phyloP scores from a whole-genome alignment of 768 basidiomycete genomes.

The Pleurotus platypus region DNA sequence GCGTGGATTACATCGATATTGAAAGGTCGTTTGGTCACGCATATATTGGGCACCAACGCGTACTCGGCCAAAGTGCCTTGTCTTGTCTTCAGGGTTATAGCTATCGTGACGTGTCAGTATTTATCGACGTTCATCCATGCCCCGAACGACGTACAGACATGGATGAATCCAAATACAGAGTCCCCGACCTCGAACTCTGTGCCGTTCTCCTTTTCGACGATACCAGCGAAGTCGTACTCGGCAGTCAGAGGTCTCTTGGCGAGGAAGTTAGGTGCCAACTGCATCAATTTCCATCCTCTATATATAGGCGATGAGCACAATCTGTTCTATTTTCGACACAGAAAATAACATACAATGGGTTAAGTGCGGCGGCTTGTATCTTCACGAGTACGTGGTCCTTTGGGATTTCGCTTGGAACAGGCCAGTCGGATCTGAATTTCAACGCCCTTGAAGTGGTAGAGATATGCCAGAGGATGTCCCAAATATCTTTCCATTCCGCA shows the following conservation, averaged over 20 bases:
- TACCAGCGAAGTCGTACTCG: constrained; percentile 63
- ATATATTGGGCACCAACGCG: constrained; percentile 35
- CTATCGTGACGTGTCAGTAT: constrained; percentile 2
- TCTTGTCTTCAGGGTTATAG: constrained; percentile 25
- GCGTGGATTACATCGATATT: constrained; percentile 54
- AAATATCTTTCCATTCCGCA: constrained; percentile 84
- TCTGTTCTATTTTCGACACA: background rate
- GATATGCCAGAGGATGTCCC: constrained; percentile 77
- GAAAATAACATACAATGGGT: constrained; percentile 50
- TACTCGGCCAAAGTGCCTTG: constrained; percentile 65
- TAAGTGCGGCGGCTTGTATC: constrained; percentile 27
- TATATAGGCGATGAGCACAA: background rate
- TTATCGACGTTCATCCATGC: background rate
- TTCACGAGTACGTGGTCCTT: constrained; percentile 47
- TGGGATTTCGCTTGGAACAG: constrained; percentile 17
- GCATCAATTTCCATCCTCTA: constrained; percentile 32
- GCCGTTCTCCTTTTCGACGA: constrained; percentile 52
- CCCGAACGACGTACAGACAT: constrained; percentile 21
- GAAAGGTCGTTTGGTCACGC: constrained; percentile 40
- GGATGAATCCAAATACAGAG: constrained; percentile 55
- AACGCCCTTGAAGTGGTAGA: constrained; percentile 46
- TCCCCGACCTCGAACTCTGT: constrained; percentile 56
- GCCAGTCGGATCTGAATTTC: constrained; percentile 14
- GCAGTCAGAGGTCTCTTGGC: constrained; percentile 46
- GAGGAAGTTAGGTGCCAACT: constrained; percentile 21